These are phyloP conservation scores for Boletus sensibilis DNA, from an alignment of 768 basidiomycete species.

Conservation along the genomic window DNA sequence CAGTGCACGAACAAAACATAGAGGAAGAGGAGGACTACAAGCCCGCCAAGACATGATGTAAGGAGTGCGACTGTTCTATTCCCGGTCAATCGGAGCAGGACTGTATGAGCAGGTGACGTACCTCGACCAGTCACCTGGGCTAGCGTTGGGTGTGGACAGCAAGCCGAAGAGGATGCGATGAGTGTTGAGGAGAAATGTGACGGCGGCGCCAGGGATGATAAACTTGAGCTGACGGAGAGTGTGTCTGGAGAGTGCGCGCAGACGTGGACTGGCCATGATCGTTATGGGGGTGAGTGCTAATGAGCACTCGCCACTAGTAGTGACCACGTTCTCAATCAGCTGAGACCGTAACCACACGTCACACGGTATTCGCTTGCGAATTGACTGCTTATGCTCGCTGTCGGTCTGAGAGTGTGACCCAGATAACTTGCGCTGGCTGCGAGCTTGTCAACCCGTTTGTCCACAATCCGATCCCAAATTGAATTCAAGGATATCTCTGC, in stretches of 20 bases:
- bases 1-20: conserved; percentile 70
- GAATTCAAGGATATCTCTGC: neutral
- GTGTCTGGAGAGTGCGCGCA: conserved; percentile 42
- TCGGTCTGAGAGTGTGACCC: too few relatives aligned
- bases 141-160: conserved; percentile 28
- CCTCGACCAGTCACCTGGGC: conserved; percentile 52
- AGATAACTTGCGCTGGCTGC: neutral
- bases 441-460: neutral
- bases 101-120: conserved; percentile 18
- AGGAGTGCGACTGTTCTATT: conserved; percentile 52
- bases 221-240: conserved; percentile 71
- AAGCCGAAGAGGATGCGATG: conserved; percentile 49
- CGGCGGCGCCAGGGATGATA: conserved; percentile 62
- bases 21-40: conserved; percentile 69
- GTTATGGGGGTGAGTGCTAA: neutral
- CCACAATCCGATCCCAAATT: neutral
- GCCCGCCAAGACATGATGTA: conserved; percentile 52
- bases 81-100: conserved; percentile 5
- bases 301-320: neutral
- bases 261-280: conserved; percentile 21
- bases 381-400: neutral
- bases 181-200: conserved; percentile 64
- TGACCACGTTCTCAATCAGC: neutral
- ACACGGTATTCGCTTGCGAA: conserved; percentile 4
- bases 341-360: conserved; percentile 15